Conservation (phyloP, 805 yeast genomes). For the Clavispora santaluciae region DNA sequence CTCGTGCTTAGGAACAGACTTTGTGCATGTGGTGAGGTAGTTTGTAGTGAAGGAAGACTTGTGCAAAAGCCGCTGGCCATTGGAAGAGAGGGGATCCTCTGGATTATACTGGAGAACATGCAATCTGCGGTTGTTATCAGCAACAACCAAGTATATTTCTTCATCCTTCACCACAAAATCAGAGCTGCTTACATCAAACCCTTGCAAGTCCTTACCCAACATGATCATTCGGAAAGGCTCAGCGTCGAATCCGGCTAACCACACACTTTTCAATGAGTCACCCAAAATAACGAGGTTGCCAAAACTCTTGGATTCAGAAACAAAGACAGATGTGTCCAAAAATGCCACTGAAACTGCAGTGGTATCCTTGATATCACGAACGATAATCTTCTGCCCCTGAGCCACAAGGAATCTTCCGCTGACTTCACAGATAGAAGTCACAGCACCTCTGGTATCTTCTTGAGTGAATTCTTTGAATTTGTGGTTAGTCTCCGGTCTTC, state of each 20-base stretch:
- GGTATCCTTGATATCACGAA: constrained; percentile 81
- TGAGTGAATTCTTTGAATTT: constrained; percentile 67
- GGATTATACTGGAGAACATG: constrained; percentile 87
- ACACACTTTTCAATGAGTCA: constrained; percentile 71
- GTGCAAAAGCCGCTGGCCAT: constrained; percentile 72
- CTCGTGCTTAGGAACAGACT: constrained; percentile 37
- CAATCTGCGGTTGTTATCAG: constrained; percentile 62
- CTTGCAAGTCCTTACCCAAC: constrained; percentile 68
- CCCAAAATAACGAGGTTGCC: constrained; percentile 80
- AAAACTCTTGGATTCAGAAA: constrained; percentile 74
- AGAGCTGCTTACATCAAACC: constrained; percentile 60
- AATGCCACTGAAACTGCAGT: constrained; percentile 93
- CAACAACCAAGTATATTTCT: constrained; percentile 58
- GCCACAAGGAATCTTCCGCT: constrained; percentile 79
- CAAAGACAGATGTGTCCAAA: constrained; percentile 75
- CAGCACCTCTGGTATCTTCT: constrained; percentile 82
- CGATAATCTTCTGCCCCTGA: constrained; percentile 80
- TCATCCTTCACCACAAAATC: constrained; percentile 74
- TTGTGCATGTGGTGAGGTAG: constrained; percentile 52
- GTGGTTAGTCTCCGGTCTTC: constrained; percentile 75
- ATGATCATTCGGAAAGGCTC: constrained; percentile 86
- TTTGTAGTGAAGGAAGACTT: constrained; percentile 70
- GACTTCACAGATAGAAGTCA: constrained; percentile 68
- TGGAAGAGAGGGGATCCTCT: constrained; percentile 75
- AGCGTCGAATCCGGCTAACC: constrained; percentile 86